Evolutionary conservation across 2,329 filamentous ascomycete species (phyloP), one percentile per base, ranked within the genome.

Genomic region (Pezicula rhizophila): DNA sequence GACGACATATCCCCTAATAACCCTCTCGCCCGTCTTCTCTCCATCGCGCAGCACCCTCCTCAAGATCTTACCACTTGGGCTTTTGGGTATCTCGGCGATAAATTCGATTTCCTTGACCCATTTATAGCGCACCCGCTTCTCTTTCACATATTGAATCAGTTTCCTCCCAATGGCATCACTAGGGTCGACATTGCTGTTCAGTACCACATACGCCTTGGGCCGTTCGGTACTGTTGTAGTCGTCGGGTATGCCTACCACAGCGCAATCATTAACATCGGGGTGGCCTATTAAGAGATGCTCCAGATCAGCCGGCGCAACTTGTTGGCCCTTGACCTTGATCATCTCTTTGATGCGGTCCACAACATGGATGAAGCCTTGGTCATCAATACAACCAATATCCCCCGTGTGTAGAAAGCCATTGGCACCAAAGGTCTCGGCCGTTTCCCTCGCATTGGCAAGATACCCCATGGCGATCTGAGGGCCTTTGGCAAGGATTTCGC

Each of bases 311-410:
- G 82, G 81, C 7, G 80, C 77, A 7, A 83, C 77, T 5, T 73
- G 75, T 33, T 82, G 76, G 0, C 81, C 81, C 53, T 84, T 83
- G 10, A 84, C 80, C 60, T 85, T 85, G 64, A 84, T 81, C 71
- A 84, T 77, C 63, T 85, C 81, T 66, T 85, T 86, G 61, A 85
- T 78, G 0, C 80, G 72, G 57, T 85, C 80, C 1, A 72, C 70
- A 48, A 82, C 79, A 25, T 74, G 72, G 8, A 54, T 45, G 39
- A 46, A 40, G 35, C 56, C 54, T 25, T 57, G 35, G 15, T 17
- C 40, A 26, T 55, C 39, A 15, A 56, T 49, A 23, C 31, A 44
- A 26, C 40, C 55, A 15, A 50, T 35, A 26, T 58, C 55, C 4
- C 55, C 53, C 2, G 55, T 58, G 26, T 48, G 46, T 15, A 56